These are phyloP conservation scores for Cytospora schulzeri DNA, from an alignment of 2,329 filamentous ascomycete genomes.

Conservation along the genomic window DNA sequence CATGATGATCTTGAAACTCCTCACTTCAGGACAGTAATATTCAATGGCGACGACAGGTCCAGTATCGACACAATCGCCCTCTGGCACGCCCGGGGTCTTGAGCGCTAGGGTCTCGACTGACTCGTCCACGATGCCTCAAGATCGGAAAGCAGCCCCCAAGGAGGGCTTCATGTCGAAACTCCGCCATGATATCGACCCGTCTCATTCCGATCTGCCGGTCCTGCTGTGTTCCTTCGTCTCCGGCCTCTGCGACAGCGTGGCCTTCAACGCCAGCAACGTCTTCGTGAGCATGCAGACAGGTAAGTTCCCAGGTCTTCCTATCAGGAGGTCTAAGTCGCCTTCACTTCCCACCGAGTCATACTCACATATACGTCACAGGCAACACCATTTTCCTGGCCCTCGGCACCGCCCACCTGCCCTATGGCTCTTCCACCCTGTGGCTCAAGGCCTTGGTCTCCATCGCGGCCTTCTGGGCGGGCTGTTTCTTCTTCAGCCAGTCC, in stretches of 20 bases:
- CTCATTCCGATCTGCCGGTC: conserved; percentile 40
- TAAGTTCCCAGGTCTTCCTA: background rate
- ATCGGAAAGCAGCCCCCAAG: background rate
- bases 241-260: conserved; percentile 44
- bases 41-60: conserved; percentile 5
- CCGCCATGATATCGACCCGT: conserved; percentile 29
- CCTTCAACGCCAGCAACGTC: conserved; percentile 43
- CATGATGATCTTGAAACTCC: background rate
- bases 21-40: background rate
- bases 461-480: conserved; percentile 54
- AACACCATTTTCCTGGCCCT: conserved; percentile 67
- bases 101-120: conserved; percentile 19
- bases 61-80: conserved; percentile 1
- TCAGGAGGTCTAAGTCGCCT: too few relatives aligned
- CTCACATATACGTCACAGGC: conserved; percentile 37
- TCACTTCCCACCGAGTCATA: background rate
- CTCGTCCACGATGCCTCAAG: conserved; percentile 7
- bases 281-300: conserved; percentile 46
- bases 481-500: conserved; percentile 47
- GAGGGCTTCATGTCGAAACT: conserved; percentile 22
- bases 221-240: conserved; percentile 43
- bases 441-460: conserved; percentile 47
- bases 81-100: conserved; percentile 15
- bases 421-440: conserved; percentile 49
- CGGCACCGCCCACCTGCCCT: conserved; percentile 55